phyloP scores from a whole-genome alignment of 306 rosid species.

The Luffa acutangula region DNA sequence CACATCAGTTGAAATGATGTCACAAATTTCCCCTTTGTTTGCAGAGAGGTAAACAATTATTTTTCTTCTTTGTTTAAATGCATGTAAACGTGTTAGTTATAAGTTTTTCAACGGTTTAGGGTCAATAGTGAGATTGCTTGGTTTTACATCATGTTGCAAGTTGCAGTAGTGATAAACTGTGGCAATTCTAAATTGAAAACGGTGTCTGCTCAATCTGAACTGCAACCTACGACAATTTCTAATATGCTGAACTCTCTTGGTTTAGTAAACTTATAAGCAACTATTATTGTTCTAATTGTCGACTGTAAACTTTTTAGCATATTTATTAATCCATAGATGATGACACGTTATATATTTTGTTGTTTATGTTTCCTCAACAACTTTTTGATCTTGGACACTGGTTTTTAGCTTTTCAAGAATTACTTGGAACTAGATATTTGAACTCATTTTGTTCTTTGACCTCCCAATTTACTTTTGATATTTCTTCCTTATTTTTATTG shows the following conservation, averaged over 20 bases:
- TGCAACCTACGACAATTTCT: not conserved
- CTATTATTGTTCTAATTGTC: not conserved
- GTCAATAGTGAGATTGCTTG: not conserved
- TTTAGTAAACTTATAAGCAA: not conserved
- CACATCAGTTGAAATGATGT: too few relatives aligned
- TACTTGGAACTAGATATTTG: too few relatives aligned
- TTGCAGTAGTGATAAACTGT: not conserved
- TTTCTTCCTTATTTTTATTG: too few relatives aligned
- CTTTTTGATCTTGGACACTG: too few relatives aligned
- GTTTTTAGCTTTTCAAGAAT: too few relatives aligned
- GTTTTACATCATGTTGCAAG: not conserved
- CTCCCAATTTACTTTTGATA: too few relatives aligned
- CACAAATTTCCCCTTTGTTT: conserved; percentile 54
- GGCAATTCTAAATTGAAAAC: not conserved
- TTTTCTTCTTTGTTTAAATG: not conserved
- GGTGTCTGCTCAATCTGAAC: not conserved
- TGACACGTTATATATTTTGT: not conserved
- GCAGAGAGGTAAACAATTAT: conserved; percentile 38
- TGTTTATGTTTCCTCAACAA: too few relatives aligned
- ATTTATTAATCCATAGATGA: not conserved
- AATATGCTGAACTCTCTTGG: not conserved
- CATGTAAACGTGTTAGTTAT: not conserved
- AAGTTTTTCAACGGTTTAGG: not conserved
- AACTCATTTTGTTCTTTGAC: too few relatives aligned
- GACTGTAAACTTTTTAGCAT: not conserved